Base-by-base conservation (phyloP, 139 green algal genomes). In the Pedinophyceae sp. region DNA sequence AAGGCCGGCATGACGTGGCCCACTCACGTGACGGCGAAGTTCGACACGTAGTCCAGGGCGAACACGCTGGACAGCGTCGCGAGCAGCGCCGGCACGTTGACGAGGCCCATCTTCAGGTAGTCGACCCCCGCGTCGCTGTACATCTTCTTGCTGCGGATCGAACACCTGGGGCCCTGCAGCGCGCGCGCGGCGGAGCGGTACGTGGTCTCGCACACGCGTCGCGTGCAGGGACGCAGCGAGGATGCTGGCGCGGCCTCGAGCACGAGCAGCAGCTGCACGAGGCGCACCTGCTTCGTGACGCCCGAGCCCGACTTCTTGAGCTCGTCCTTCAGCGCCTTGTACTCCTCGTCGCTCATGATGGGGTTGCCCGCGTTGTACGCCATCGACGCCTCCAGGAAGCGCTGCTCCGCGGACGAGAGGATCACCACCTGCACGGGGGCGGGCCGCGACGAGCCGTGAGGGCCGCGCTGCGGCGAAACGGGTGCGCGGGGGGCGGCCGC, bases 61-160 rank as follows among this genome's bases (percentile, higher is more conserved):
- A 94, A 94, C 19, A 94, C 56, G 15, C 63, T 34, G 15, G 72
- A 68, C 50, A 94, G 71, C 50, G 83, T 66, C 57, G 82, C 50
- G 22, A 88, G 47, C 6, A 78, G 78, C 10, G 80, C 83, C 3
- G 85, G 85, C 29, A 91, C 20, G 68, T 94, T 94, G n/a, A 94
- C 68, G 3, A 61, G 57, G 2, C 72, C 74, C 79, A 94, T 84
- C 53, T 74, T 76, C 2, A 88, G 46, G 69, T 93, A 93, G 62
- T 93, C 85, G 30, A 76, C 65, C 2, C 25, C 27, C 52, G 59
- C 62, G 30, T 89, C 79, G 13, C 56, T 63, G 67, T 89, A 90
- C 74, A 94, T 78, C 29, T 72, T 80, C 48, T 74, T 75, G 51
- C 39, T 73, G 30, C 80, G 66, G 15, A 94, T 69, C 49, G 65